These are phyloP conservation scores for Noccaea bulbosa DNA, from an alignment of 345 rosid genomes.

Conservation along the genomic window DNA sequence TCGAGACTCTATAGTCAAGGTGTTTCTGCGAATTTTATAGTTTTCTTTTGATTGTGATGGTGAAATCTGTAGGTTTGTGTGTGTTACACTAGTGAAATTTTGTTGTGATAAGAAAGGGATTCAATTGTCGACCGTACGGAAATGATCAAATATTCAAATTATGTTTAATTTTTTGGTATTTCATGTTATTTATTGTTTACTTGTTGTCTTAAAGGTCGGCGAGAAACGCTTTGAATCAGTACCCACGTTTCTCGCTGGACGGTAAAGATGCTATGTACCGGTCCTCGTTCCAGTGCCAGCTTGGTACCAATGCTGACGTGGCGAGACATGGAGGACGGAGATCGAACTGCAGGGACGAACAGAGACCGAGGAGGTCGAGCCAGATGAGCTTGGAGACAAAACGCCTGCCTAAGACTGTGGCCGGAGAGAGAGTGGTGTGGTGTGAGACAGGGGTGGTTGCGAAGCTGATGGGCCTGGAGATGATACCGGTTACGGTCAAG, in stretches of 20 bases:
- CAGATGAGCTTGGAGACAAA: slow-evolving; percentile 30
- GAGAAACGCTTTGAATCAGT: slow-evolving; percentile 81
- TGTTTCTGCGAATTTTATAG: too few relatives aligned
- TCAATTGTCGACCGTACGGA: neutral
- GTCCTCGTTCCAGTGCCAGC: slow-evolving; percentile 60
- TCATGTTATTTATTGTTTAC: neutral
- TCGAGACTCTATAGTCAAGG: too few relatives aligned
- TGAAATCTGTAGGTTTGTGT: neutral
- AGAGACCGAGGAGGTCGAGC: slow-evolving; percentile 37
- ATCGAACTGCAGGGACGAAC: slow-evolving; percentile 40
- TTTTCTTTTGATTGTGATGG: neutral
- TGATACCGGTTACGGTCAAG: slow-evolving; percentile 63
- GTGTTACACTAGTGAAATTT: too few relatives aligned
- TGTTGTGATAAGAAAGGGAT: neutral
- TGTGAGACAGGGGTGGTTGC: slow-evolving; percentile 93
- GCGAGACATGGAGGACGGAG: slow-evolving; percentile 32
- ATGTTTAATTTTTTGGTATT: neutral
- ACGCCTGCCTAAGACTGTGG: slow-evolving; percentile 48
- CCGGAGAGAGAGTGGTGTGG: slow-evolving; percentile 76
- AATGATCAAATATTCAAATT: neutral
- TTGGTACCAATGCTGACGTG: slow-evolving; percentile 36
- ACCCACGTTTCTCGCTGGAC: slow-evolving; percentile 91
- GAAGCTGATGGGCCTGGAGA: slow-evolving; percentile 88
- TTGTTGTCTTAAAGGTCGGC: slow-evolving; percentile 53
- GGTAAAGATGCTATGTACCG: slow-evolving; percentile 93